Base-by-base conservation (phyloP, 768 basidiomycete species). In the Coprinopsis sp. region DNA sequence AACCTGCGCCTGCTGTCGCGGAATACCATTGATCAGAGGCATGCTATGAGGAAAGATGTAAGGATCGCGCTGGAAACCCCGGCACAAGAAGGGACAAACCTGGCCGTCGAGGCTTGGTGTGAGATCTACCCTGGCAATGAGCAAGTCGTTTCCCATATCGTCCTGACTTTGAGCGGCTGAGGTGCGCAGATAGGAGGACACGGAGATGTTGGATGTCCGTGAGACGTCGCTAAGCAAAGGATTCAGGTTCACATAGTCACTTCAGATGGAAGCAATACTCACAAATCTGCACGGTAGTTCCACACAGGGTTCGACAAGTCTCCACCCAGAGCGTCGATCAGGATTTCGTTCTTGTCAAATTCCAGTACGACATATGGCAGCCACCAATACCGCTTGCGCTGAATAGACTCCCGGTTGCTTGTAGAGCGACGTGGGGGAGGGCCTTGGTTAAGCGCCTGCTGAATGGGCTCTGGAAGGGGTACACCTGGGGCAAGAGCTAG, bases 231-330 rank as follows among this genome's bases (percentile, higher is more conserved):
- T 95, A 54, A 23, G 21, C 27, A 44, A 44, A 43, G 40, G 33
- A 49, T 11, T 47, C 28, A 31, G 22, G 27, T n/a, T 27, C 21
- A 33, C 29, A 14, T 19, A 42, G 25, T 19, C 13, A 23, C n/a
- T 31, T 21, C 38, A 19, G 37, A 47, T 43, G 24, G 18, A 37
- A 44, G 37, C 34, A 38, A 43, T 29, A 78, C 90, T 60, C 64
- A 96, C 92, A 98, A 99, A 51, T 92, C 82, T 24, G 96, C 90
- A 30, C 87, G 81, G 60, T 94, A 97, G 69, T 94, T 92, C 95
- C 96, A 99, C 40, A 90, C 78, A 3, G 96, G 96, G 55, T 76
- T 82, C 11, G 79, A 59, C 40, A 98, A 77, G 64, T 97, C 91
- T n/a, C 95, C 96, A 7, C 90, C 93, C 58, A 97, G 77, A 10